A percentile compares a stretch with the other conserved stretches of the same genome.
These are phyloP conservation scores for Blastomyces silverae DNA, from an alignment of 2,329 filamentous ascomycete genomes.

Conservation along the genomic window DNA sequence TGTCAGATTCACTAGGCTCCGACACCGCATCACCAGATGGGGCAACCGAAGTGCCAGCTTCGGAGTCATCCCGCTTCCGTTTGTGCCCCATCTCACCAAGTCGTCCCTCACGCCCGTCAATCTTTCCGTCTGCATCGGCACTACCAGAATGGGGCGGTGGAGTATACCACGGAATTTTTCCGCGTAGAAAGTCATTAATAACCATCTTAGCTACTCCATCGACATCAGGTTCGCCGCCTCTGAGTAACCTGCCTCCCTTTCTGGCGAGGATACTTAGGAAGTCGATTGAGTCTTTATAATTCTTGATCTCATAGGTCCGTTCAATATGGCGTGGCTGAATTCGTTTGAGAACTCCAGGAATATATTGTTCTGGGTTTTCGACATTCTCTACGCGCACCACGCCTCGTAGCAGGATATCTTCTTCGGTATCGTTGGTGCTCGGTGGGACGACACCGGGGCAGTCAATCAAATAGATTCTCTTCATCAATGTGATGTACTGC, in stretches of 20 bases:
- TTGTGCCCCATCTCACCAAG: conserved; percentile 76
- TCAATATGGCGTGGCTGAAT: conserved; percentile 86
- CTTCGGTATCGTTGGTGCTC: conserved; percentile 71
- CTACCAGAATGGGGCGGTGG: conserved; percentile 58
- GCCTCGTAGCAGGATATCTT: conserved; percentile 82
- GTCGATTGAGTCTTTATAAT: conserved; percentile 67
- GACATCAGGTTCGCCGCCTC: conserved; percentile 89
- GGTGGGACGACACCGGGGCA: conserved; percentile 95
- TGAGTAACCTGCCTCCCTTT: conserved; percentile 77
- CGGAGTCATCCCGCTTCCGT: conserved; percentile 62
- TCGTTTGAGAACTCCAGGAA: conserved; percentile 68
- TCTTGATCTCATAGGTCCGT: conserved; percentile 81
- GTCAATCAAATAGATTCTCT: conserved; percentile 89
- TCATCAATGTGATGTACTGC: conserved; percentile 96
- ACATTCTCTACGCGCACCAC: conserved; percentile 95
- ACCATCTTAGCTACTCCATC: conserved; percentile 97
- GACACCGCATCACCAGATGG: conserved; percentile 25
- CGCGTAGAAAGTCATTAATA: conserved; percentile 88
- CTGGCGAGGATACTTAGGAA: conserved; percentile 82
- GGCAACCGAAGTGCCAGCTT: conserved; percentile 32
- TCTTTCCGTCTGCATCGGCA: conserved; percentile 44
- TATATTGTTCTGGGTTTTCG: conserved; percentile 92
- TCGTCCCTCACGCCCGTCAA: conserved; percentile 68
- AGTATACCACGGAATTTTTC: conserved; percentile 95
- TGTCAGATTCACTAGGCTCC: conserved; percentile 36